Evolutionary conservation across 129 eudicot genomes (phyloP), one percentile per base, ranked within the genome.

Genomic region (Smallanthus sonchifolius): DNA sequence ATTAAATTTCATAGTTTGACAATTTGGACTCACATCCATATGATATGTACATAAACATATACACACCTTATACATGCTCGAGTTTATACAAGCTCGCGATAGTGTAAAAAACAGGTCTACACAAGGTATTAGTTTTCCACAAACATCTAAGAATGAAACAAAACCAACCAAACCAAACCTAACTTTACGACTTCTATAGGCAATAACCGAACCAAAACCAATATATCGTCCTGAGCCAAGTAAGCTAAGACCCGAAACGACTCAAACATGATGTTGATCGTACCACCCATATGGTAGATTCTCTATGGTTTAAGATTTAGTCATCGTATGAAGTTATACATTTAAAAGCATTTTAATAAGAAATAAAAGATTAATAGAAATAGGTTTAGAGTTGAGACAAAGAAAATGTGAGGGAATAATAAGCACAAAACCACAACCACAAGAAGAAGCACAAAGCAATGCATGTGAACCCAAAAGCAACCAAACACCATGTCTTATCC

Each of bases 381-480:
- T 67, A 16, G 45, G 43, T 67, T 54, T 52, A 40, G 67, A 39
- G 82, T 71, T 42, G 57, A 48, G 82, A 78, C 82, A 78, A 70
- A 72, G 44, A 64, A 62, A 78, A 52, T 78, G 77, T 72, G 82
- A 71, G 77, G 77, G 81, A 77, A 77, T 45, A 69, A 77, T 61
- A 69, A 57, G 61, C 67, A 65, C 66, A 78, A 73, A 78, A 71
- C 47, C 77, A 62, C 80, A 69, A 77, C 76, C 70, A 59, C 75
- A 77, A 76, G 69, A 69, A 56, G 69, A 67, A 78, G 34, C 68
- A 67, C 69, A 75, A 77, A 78, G 72, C 59, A 63, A 78, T 78
- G 82, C 82, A 78, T 71, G 82, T 78, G 82, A 78, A 78, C 77
- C 76, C 82, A 78, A 62, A 78, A 71, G 70, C 67, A 63, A 78